phyloP scores from a whole-genome alignment of 2,329 filamentous ascomycete genomes.

The Pseudogymnoascus sp. region DNA sequence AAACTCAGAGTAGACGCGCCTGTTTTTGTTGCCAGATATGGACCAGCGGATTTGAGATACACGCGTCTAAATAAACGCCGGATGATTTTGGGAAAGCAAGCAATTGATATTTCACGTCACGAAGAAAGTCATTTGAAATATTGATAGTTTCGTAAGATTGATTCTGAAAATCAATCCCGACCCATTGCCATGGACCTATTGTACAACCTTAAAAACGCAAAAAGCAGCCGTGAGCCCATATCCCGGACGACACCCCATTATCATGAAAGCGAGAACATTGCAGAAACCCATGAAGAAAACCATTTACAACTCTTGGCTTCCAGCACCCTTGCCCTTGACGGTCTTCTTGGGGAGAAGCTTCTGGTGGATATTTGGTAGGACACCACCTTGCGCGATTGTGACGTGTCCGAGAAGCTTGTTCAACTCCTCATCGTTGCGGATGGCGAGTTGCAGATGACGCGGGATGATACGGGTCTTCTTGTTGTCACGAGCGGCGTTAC shows the following conservation, averaged over 20 bases:
- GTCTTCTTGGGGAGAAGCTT: constrained; percentile 99
- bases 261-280: constrained; percentile 52
- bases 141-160: constrained; percentile 31
- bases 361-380: constrained; percentile 94
- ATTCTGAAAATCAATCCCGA: constrained; percentile 30
- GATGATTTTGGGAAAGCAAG: neutral
- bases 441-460: constrained; percentile 96
- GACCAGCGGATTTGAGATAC: neutral
- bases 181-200: constrained; percentile 60
- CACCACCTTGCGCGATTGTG: constrained; percentile 95
- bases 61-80: constrained; percentile 1
- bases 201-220: constrained; percentile 59
- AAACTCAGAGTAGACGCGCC: neutral
- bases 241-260: constrained; percentile 69
- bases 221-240: constrained; percentile 68
- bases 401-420: constrained; percentile 97
- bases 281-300: constrained; percentile 50
- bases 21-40: constrained; percentile 5
- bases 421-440: constrained; percentile 98
- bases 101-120: constrained; percentile 5
- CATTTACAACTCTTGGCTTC: constrained; percentile 88
- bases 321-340: constrained; percentile 83
- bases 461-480: constrained; percentile 99
- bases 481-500: constrained; percentile 98
- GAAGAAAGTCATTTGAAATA: constrained; percentile 9